Evolutionary conservation across 192 early-diverging fungal genomes (phyloP).

Genomic region (Phlyctochytrium planicorne): DNA sequence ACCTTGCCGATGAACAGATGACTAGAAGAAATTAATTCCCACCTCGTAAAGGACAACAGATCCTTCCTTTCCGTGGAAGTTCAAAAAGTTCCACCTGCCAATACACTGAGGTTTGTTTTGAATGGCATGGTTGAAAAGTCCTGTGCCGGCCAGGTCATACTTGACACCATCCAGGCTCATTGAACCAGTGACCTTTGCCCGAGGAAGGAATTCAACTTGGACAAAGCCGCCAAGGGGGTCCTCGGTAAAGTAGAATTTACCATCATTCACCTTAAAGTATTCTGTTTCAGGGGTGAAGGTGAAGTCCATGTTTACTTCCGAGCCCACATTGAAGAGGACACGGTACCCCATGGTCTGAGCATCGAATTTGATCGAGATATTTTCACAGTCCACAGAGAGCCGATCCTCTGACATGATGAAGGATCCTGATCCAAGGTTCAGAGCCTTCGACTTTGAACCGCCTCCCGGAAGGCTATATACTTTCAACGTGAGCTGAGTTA

Average conservation of each 20-base stretch:
- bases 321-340: constrained; percentile 44
- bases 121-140: constrained; percentile 81
- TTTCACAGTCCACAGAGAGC: constrained; percentile 73
- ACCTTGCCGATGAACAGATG: neutral
- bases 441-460: constrained; percentile 62
- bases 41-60: constrained; percentile 58
- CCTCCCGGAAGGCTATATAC: constrained; percentile 66
- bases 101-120: constrained; percentile 84
- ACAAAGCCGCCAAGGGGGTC: constrained; percentile 59
- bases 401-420: constrained; percentile 72
- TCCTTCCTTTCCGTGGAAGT: constrained; percentile 69
- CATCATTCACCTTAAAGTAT: constrained; percentile 82
- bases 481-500: constrained; percentile 63
- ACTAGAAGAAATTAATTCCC: neutral
- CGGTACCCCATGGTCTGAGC: constrained; percentile 42
- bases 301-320: constrained; percentile 65
- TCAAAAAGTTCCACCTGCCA: constrained; percentile 82
- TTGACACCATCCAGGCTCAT: constrained; percentile 69
- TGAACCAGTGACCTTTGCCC: constrained; percentile 67
- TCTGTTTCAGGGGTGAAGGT: constrained; percentile 65
- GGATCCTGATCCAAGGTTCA: constrained; percentile 60
- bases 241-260: constrained; percentile 68
- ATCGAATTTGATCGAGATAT: constrained; percentile 60
- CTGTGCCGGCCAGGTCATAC: constrained; percentile 67
- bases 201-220: constrained; percentile 81